A percentile compares a stretch with the other conserved stretches of the same genome.
Evolutionary conservation across 2,329 filamentous ascomycete genomes (phyloP).

Genomic region (Ramularia endophylla): DNA sequence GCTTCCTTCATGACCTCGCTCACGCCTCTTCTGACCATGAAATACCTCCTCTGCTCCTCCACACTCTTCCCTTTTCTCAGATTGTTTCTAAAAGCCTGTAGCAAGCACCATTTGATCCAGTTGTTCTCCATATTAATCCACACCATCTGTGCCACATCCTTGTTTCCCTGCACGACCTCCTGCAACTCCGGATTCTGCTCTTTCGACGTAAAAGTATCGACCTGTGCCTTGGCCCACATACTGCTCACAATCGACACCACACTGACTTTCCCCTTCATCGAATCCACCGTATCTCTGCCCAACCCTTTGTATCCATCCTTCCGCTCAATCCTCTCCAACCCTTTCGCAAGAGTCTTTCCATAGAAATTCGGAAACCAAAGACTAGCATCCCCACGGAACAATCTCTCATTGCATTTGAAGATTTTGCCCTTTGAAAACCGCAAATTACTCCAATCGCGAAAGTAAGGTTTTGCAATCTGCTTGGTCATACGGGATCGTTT

Average conservation of each 20-base stretch:
- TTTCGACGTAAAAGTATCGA: slow-evolving; percentile 61
- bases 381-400: slow-evolving; percentile 75
- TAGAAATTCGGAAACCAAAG: slow-evolving; percentile 92
- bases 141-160: slow-evolving; percentile 63
- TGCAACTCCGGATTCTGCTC: slow-evolving; percentile 65
- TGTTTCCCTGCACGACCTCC: slow-evolving; percentile 50
- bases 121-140: slow-evolving; percentile 87
- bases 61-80: slow-evolving; percentile 43
- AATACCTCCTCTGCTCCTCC: slow-evolving; percentile 53
- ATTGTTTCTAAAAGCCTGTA: slow-evolving; percentile 46
- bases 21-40: slow-evolving; percentile 54
- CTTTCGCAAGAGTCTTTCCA: slow-evolving; percentile 66
- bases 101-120: slow-evolving; percentile 53
- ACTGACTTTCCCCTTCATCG: slow-evolving; percentile 62
- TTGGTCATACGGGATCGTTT: slow-evolving; percentile 68
- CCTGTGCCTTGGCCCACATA: slow-evolving; percentile 80
- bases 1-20: slow-evolving; percentile 52
- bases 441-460: slow-evolving; percentile 90
- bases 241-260: slow-evolving; percentile 78
- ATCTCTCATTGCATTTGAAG: slow-evolving; percentile 75
- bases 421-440: slow-evolving; percentile 80
- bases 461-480: slow-evolving; percentile 81
- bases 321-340: slow-evolving; percentile 61
- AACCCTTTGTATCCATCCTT: slow-evolving; percentile 34
- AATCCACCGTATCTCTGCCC: slow-evolving; percentile 64